Conservation (phyloP, 148 eudicot species). For the Camellia granthamiana region DNA sequence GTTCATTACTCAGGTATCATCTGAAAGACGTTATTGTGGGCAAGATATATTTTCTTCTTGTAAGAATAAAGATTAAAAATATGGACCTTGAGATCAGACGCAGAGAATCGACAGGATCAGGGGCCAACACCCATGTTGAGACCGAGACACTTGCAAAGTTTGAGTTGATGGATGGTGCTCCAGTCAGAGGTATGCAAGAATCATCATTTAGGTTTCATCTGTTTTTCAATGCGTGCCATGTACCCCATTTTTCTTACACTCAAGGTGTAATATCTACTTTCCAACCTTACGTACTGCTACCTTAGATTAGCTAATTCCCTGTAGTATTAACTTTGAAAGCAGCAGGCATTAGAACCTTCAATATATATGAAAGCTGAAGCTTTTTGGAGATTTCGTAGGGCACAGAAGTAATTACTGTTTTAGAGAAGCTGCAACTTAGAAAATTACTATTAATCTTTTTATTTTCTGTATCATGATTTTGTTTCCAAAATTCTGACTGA, state of each 20-base stretch:
- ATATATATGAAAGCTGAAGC: background rate
- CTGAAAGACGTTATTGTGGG: conserved; percentile 92
- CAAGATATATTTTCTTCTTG: conserved; percentile 97
- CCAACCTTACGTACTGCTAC: background rate
- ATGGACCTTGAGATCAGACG: conserved; percentile 99
- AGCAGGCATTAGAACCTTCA: background rate
- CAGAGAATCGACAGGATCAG: conserved; percentile 98
- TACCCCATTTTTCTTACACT: background rate
- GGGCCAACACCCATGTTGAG: conserved; percentile 94
- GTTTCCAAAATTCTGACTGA: no score
- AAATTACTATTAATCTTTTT: background rate
- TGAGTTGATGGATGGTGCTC: conserved; percentile 99
- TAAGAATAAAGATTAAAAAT: conserved; percentile 92
- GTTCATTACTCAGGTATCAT: conserved; percentile 71
- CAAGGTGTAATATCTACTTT: background rate
- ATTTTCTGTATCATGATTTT: background rate
- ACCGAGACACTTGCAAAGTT: conserved; percentile 98
- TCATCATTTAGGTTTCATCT: background rate
- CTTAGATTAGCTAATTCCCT: background rate
- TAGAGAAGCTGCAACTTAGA: background rate
- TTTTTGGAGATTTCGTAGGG: background rate
- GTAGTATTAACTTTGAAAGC: background rate
- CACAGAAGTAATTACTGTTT: background rate
- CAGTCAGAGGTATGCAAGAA: conserved; percentile 79
- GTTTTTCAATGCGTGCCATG: no score